Conservation (phyloP, 805 yeast genomes). For the Komagataella ulmi region DNA sequence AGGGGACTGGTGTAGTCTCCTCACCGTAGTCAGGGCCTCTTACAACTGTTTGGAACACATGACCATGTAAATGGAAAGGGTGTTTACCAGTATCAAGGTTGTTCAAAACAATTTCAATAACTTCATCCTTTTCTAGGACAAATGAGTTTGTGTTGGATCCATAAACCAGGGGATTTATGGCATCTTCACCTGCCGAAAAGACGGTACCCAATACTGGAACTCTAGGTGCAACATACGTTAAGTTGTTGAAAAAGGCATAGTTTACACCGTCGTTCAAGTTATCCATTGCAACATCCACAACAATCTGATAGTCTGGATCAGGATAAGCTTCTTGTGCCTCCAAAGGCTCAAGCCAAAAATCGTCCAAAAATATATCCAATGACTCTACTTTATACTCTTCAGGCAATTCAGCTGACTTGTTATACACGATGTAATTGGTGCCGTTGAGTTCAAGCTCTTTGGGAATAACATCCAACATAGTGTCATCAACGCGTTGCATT, state of each 20-base stretch:
- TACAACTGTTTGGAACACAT: constrained; percentile 69
- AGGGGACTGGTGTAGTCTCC: constrained; percentile 40
- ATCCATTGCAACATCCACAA: constrained; percentile 72
- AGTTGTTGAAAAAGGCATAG: constrained; percentile 93
- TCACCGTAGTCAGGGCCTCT: constrained; percentile 52
- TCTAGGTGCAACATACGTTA: constrained; percentile 65
- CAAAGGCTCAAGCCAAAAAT: constrained; percentile 59
- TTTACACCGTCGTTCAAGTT: constrained; percentile 78
- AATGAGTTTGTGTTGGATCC: constrained; percentile 73
- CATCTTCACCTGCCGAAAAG: constrained; percentile 52
- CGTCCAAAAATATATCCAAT: constrained; percentile 50
- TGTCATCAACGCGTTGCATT: constrained; percentile 67
- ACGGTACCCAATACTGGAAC: constrained; percentile 80
- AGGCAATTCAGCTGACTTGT: constrained; percentile 25
- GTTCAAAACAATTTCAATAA: constrained; percentile 74
- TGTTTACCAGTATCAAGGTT: constrained; percentile 86
- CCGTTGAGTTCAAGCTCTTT: constrained; percentile 50
- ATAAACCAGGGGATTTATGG: constrained; percentile 40
- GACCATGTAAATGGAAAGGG: constrained; percentile 98
- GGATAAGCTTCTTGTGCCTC: constrained; percentile 39
- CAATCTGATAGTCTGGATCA: constrained; percentile 57
- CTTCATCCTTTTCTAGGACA: constrained; percentile 52
- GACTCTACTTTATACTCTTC: constrained; percentile 31
- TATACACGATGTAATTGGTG: constrained; percentile 58
- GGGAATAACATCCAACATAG: constrained; percentile 72